phyloP scores from a whole-genome alignment of 306 rosid genomes.

The Fragaria iinumae region DNA sequence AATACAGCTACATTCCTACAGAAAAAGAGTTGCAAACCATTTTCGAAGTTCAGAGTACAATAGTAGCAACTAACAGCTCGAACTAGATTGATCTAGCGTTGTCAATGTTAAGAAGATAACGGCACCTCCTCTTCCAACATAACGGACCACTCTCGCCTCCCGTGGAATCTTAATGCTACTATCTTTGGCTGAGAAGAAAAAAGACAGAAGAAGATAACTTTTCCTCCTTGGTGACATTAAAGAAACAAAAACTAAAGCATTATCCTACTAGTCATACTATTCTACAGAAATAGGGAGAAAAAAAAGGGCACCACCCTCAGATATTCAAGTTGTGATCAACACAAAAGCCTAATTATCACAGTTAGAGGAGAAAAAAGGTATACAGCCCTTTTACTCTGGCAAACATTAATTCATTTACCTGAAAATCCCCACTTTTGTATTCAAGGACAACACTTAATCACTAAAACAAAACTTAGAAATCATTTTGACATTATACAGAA shows the following conservation, averaged over 20 bases:
- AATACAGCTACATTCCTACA: background rate
- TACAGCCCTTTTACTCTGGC: background rate
- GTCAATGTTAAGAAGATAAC: conserved; percentile 4
- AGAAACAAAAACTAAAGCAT: background rate
- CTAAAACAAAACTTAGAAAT: background rate
- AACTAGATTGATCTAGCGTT: conserved; percentile 16
- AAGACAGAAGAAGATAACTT: background rate
- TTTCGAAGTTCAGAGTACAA: conserved; percentile 10
- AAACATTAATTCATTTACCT: background rate
- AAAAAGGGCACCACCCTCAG: background rate
- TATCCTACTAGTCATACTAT: background rate
- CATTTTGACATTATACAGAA: background rate
- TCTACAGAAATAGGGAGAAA: background rate
- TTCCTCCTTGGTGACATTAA: background rate
- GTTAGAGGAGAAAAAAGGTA: background rate
- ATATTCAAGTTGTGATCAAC: background rate
- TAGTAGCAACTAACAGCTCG: conserved; percentile 1
- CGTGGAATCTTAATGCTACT: conserved; percentile 1
- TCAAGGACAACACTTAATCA: background rate
- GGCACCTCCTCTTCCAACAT: conserved; percentile 6
- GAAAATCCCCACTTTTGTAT: background rate
- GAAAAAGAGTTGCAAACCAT: conserved; percentile 14
- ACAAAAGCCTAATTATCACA: background rate
- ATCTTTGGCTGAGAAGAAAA: conserved; percentile 7
- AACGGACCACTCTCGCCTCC: background rate